A percentile compares a stretch with the other conserved stretches of the same genome.
Conservation (phyloP, 2,329 filamentous ascomycete genomes). For the Pseudogymnoascus sp. region DNA sequence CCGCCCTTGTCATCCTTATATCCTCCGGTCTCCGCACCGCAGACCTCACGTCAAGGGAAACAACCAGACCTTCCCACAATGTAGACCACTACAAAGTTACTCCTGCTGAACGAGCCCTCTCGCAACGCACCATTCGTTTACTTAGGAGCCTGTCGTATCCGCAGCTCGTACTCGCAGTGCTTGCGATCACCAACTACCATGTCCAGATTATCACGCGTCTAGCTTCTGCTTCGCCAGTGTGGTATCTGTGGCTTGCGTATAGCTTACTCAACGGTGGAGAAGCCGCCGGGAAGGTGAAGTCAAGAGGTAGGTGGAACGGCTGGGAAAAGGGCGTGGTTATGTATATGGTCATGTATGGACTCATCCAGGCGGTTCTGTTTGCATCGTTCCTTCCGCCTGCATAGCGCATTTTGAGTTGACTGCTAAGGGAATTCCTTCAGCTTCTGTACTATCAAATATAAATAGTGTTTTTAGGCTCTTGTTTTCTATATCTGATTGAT, state of each 20-base stretch:
- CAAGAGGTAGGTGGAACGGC: constrained; percentile 22
- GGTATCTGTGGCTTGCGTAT: constrained; percentile 75
- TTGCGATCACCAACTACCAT: constrained; percentile 76
- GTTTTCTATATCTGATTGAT: background rate
- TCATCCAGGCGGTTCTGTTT: constrained; percentile 77
- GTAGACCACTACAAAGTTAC: constrained; percentile 12
- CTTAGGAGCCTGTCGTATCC: constrained; percentile 52
- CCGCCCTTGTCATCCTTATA: constrained; percentile 63
- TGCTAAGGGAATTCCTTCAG: background rate
- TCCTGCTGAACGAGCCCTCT: background rate
- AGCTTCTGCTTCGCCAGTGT: constrained; percentile 79
- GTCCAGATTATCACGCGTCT: constrained; percentile 90
- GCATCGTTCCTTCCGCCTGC: constrained; percentile 88
- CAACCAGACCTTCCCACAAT: constrained; percentile 10
- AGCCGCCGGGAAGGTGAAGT: constrained; percentile 13
- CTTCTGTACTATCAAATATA: background rate
- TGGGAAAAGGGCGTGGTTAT: constrained; percentile 18
- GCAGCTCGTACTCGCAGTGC: constrained; percentile 62
- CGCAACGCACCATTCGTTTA: constrained; percentile 13
- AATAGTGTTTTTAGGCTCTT: background rate
- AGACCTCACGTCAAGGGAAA: constrained; percentile 24
- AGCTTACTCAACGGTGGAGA: constrained; percentile 26
- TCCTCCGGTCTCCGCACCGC: constrained; percentile 48
- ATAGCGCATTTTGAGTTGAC: constrained; percentile 32
- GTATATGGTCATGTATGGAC: constrained; percentile 73